phyloP scores from a whole-genome alignment of 2,329 filamentous ascomycete genomes.

The Fusarium compactum region DNA sequence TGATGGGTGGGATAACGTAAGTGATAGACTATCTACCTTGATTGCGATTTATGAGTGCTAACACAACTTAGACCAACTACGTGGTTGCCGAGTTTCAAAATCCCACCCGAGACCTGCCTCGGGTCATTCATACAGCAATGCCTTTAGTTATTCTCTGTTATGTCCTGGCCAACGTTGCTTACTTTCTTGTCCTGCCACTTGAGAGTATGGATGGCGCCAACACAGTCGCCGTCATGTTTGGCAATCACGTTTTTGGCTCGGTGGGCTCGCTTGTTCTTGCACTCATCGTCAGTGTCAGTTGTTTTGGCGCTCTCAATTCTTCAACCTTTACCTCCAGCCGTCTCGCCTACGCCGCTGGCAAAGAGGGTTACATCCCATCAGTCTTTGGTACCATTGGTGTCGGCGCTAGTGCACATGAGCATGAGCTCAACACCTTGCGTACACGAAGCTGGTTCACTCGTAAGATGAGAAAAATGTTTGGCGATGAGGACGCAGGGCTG shows the following conservation, averaged over 20 bases:
- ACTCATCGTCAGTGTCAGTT: conserved; percentile 88
- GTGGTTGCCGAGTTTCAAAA: conserved; percentile 97
- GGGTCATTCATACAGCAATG: conserved; percentile 96
- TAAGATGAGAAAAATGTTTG: conserved; percentile 71
- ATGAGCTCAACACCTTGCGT: conserved; percentile 58
- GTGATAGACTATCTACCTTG: conserved; percentile 50
- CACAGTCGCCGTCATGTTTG: conserved; percentile 96
- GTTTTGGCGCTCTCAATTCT: conserved; percentile 94
- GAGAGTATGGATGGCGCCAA: conserved; percentile 86
- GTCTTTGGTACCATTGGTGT: conserved; percentile 88
- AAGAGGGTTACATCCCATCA: conserved; percentile 90
- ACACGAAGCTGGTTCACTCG: conserved; percentile 70
- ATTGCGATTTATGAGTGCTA: not conserved
- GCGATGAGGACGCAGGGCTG: conserved; percentile 81
- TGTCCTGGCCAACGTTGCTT: conserved; percentile 89
- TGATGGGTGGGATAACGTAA: conserved; percentile 98
- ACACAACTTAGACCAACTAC: conserved; percentile 82
- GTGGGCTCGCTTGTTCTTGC: conserved; percentile 86
- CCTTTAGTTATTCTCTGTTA: conserved; percentile 92
- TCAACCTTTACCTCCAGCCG: conserved; percentile 93
- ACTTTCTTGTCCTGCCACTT: conserved; percentile 91
- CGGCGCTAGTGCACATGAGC: conserved; percentile 58
- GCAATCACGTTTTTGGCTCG: conserved; percentile 87
- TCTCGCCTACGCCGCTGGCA: conserved; percentile 92
- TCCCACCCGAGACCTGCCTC: conserved; percentile 87